Evolutionary conservation across 805 yeast species (phyloP).

Genomic region (Ogataea philodendri): DNA sequence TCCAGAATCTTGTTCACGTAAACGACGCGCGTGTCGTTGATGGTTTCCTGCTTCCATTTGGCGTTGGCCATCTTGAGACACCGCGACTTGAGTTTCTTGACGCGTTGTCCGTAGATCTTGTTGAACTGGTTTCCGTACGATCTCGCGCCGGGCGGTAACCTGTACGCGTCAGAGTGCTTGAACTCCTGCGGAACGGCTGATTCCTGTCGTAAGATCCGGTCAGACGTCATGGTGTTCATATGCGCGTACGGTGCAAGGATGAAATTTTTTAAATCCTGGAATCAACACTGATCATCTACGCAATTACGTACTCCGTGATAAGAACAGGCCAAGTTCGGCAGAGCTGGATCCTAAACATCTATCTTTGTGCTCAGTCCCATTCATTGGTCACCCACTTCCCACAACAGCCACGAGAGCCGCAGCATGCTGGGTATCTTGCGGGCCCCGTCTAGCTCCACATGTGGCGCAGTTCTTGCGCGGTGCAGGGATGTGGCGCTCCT

Average conservation of each 20-base stretch:
- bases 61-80: constrained; percentile 43
- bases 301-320: too few species aligned
- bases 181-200: constrained; percentile 14
- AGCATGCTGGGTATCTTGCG: too few species aligned
- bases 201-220: constrained; percentile 20
- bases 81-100: constrained; percentile 46
- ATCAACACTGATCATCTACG: too few species aligned
- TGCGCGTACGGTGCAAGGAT: constrained; percentile 12
- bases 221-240: constrained; percentile 24
- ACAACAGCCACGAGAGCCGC: too few species aligned
- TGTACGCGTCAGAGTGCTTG: constrained; percentile 12
- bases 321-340: too few species aligned
- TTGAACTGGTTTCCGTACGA: constrained; percentile 58
- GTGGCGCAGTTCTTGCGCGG: too few species aligned
- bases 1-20: constrained; percentile 56
- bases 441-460: too few species aligned
- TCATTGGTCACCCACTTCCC: too few species aligned
- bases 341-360: too few species aligned
- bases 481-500: not conserved
- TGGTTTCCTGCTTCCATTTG: constrained; percentile 43
- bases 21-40: constrained; percentile 30
- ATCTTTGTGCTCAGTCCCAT: too few species aligned
- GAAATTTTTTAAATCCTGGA: too few species aligned
- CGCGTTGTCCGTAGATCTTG: constrained; percentile 51
- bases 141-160: constrained; percentile 28